Percentiles rank a stretch among this genome's conserved stretches.
phyloP scores from a whole-genome alignment of 2,329 filamentous ascomycete species.

The Alternaria triticina region DNA sequence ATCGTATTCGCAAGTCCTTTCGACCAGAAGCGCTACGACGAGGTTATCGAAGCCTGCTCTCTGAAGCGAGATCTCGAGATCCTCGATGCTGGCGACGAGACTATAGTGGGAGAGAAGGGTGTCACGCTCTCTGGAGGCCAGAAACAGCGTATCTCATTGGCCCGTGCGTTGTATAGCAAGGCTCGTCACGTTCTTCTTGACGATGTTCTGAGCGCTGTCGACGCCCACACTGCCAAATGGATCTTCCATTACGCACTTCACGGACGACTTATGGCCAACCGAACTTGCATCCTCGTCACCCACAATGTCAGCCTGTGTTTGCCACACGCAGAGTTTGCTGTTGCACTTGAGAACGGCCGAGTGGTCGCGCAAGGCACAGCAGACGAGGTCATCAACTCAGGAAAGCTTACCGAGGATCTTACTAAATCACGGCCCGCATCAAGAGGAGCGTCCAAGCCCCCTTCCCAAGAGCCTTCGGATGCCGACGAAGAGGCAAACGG shows the following conservation, averaged over 20 bases:
- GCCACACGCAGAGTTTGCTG: conserved; percentile 78
- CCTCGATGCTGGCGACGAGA: conserved; percentile 89
- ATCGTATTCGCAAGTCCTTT: conserved; percentile 86
- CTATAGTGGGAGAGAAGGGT: conserved; percentile 94
- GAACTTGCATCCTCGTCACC: conserved; percentile 94
- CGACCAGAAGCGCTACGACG: conserved; percentile 81
- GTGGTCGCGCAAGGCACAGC: conserved; percentile 78
- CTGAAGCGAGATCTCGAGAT: conserved; percentile 91
- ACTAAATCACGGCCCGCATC: conserved; percentile 77
- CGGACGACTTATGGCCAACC: conserved; percentile 83
- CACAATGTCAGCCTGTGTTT: conserved; percentile 92
- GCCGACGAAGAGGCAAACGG: conserved; percentile 61
- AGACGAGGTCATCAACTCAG: conserved; percentile 80
- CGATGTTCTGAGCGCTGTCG: conserved; percentile 94
- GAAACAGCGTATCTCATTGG: conserved; percentile 95
- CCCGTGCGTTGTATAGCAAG: conserved; percentile 95
- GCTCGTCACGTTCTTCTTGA: conserved; percentile 90
- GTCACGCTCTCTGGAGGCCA: conserved; percentile 96
- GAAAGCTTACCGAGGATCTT: conserved; percentile 85
- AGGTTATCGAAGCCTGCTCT: conserved; percentile 89
- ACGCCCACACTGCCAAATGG: conserved; percentile 97
- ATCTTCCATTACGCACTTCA: conserved; percentile 94
- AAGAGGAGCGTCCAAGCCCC: conserved; percentile 70
- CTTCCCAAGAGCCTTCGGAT: conserved; percentile 80
- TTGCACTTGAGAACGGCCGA: conserved; percentile 86